Evolutionary conservation across 2,329 filamentous ascomycete genomes (phyloP).

Genomic region (Fusarium sp.): DNA sequence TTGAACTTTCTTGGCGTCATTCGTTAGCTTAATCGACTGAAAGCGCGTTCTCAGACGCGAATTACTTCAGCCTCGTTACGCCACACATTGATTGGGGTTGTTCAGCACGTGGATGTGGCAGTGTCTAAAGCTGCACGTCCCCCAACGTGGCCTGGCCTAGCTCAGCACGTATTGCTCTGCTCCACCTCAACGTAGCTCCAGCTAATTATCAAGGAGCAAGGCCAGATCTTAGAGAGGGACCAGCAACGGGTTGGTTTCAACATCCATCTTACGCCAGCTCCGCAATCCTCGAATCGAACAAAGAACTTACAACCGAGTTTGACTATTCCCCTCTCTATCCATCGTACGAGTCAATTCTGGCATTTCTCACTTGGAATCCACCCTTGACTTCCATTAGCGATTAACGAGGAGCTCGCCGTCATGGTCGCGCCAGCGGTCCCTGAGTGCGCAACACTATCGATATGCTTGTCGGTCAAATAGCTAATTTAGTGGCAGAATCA

Average conservation of each 20-base stretch:
- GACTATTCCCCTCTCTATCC: neutral
- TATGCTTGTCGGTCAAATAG: conserved; percentile 10
- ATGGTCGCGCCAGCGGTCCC: conserved; percentile 82
- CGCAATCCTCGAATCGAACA: conserved; percentile 26
- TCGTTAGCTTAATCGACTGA: conserved; percentile 33
- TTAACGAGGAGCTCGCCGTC: conserved; percentile 48
- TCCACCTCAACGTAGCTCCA: conserved; percentile 28
- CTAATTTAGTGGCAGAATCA: conserved; percentile 71
- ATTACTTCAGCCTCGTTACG: conserved; percentile 39
- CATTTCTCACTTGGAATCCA: neutral
- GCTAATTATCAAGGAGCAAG: conserved; percentile 42
- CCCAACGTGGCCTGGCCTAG: conserved; percentile 30
- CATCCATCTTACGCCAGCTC: conserved; percentile 37
- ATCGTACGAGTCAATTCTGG: conserved; percentile 4
- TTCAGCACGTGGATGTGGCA: conserved; percentile 43
- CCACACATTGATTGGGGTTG: conserved; percentile 16
- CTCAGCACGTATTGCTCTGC: conserved; percentile 5
- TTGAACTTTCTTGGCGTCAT: conserved; percentile 30
- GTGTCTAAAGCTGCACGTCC: conserved; percentile 36
- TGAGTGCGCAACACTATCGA: conserved; percentile 63
- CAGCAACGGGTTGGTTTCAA: conserved; percentile 33
- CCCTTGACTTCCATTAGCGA: conserved; percentile 10
- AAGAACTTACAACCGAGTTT: conserved; percentile 15
- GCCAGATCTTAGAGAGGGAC: conserved; percentile 48
- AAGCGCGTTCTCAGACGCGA: conserved; percentile 44